Evolutionary conservation across 805 yeast genomes (phyloP).

Genomic region (Myxozyma lipomycoides): DNA sequence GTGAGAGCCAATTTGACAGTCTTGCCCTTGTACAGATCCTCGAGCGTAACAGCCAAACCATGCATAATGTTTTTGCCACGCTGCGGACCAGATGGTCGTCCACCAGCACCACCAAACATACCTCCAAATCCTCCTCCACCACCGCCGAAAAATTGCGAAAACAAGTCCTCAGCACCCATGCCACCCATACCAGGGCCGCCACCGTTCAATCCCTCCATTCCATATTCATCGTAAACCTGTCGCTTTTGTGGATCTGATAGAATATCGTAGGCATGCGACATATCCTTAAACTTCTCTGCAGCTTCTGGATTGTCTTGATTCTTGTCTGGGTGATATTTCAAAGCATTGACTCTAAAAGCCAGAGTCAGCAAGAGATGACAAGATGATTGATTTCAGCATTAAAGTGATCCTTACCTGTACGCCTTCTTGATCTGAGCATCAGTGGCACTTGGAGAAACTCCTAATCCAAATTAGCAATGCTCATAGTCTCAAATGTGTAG

Average conservation of each 20-base stretch:
- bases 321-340: slow-evolving; percentile 81
- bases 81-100: slow-evolving; percentile 32
- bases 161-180: slow-evolving; percentile 68
- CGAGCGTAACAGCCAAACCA: slow-evolving; percentile 76
- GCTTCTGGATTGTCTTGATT: slow-evolving; percentile 68
- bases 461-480: slow-evolving; percentile 26
- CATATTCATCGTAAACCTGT: slow-evolving; percentile 80
- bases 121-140: slow-evolving; percentile 47
- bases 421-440: slow-evolving; percentile 69
- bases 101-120: slow-evolving; percentile 40
- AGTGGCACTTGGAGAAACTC: slow-evolving; percentile 50
- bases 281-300: slow-evolving; percentile 92
- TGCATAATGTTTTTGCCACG: slow-evolving; percentile 76
- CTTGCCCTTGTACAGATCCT: slow-evolving; percentile 91
- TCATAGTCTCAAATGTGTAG: neutral
- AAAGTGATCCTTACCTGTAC: slow-evolving; percentile 40
- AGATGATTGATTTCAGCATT: neutral
- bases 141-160: slow-evolving; percentile 74
- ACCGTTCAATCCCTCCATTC: slow-evolving; percentile 86
- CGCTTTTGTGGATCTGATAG: slow-evolving; percentile 85
- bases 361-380: neutral
- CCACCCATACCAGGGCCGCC: slow-evolving; percentile 69
- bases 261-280: slow-evolving; percentile 79
- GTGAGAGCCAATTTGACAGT: slow-evolving; percentile 89
- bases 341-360: slow-evolving; percentile 53